Base-by-base conservation (phyloP, 305 asterid species). In the Fraxinus baroniana region DNA sequence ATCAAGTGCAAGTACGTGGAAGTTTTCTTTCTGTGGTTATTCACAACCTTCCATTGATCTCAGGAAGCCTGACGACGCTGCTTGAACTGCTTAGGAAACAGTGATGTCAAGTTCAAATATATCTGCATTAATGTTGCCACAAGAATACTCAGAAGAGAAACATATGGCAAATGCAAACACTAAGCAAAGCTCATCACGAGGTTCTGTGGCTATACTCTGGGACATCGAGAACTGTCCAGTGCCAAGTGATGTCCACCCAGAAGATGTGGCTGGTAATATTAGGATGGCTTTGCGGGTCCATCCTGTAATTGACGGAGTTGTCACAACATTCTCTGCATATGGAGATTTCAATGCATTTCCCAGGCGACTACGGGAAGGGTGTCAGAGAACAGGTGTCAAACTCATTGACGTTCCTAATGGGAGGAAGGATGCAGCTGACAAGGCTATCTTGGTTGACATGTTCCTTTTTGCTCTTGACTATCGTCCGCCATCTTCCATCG, bases 161-260 rank as follows among this genome's bases (percentile, higher is more conserved):
- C 83, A 52, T 64, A 41, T 83, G 83, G 79, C 86, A 46, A 87
- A 17, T 86, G 74, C 90, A 36, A 89, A 79, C 72, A 20, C 78
- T 22, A 82, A 81, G 62, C 71, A 76, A 64, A 83, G 77, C 71
- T 79, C 86, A 22, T 76, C 84, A 57, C 87, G 85, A 17, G 97
- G 97, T 76, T 91, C 91, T 0, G 93, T 96, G 78, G 94, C 93
- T 7, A 90, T 97, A 76, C 95, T 94, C 71, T 97, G 99, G 99
- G 99, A 97, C 92, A 97, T 97, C 1, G 98, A 97, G 84, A 97
- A 97, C 89, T 97, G 99, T 76, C 97, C 95, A 0, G 94, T 97
- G 76, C 99, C 99, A 10, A 89, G 92, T 85, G 97, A 89, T 70
- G 93, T 95, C 26, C 90, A 93, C 37, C 90, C 98, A 0, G 99